phyloP scores from a whole-genome alignment of 2,329 filamentous ascomycete species.

The Trichoderma sp. region DNA sequence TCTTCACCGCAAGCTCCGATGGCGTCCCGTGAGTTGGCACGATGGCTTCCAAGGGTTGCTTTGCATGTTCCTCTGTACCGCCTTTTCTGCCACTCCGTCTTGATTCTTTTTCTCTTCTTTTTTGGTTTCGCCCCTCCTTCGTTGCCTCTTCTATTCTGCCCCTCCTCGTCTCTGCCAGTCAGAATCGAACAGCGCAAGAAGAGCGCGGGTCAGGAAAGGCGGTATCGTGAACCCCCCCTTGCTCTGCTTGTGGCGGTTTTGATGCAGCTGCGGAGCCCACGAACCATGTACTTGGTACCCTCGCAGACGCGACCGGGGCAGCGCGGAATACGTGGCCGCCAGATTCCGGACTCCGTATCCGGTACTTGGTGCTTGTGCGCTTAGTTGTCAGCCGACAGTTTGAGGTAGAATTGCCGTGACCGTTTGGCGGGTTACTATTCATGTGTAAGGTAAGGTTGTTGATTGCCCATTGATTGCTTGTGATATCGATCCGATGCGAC shows the following conservation, averaged over 20 bases:
- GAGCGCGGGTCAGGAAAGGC: slow-evolving; percentile 18
- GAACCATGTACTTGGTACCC: slow-evolving; percentile 22
- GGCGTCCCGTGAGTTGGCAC: neutral
- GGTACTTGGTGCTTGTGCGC: neutral
- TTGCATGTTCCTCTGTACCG: neutral
- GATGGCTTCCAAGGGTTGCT: neutral
- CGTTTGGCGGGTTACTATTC: too few species aligned
- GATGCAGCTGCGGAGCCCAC: slow-evolving; percentile 4
- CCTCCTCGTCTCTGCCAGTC: neutral
- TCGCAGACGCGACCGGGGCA: neutral
- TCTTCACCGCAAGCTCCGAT: slow-evolving; percentile 1
- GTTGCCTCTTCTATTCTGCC: neutral
- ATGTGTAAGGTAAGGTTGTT: too few species aligned
- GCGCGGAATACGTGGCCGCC: slow-evolving; percentile 10
- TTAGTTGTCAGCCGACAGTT: too few species aligned
- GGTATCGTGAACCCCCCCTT: slow-evolving; percentile 22
- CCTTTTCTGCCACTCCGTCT: neutral
- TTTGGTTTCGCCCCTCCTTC: neutral
- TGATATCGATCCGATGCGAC: too few species aligned
- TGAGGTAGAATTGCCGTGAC: too few species aligned
- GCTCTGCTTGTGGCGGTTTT: slow-evolving; percentile 12
- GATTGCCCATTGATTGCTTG: too few species aligned
- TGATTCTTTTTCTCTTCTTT: neutral
- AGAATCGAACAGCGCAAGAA: slow-evolving; percentile 5
- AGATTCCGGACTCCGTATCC: slow-evolving; percentile 10